Evolutionary conservation across 768 basidiomycete species (phyloP).

Genomic region (Mycena vitilis): DNA sequence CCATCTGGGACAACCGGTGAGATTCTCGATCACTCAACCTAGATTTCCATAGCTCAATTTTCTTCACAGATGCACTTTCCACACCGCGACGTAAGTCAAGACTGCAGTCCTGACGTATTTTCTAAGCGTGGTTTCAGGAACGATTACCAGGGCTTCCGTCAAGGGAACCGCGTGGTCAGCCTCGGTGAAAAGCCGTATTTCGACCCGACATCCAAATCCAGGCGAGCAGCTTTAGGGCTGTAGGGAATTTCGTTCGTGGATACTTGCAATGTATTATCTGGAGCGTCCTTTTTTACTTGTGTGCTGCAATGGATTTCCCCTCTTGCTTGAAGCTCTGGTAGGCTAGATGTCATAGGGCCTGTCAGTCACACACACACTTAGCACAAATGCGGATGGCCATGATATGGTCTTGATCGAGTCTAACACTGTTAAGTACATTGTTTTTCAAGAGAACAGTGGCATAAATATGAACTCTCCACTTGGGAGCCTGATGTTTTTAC

Average conservation of each 20-base stretch:
- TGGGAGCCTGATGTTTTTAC: too few species aligned
- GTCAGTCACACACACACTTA: too few species aligned
- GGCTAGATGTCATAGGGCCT: too few species aligned
- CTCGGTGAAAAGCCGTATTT: conserved; percentile 66
- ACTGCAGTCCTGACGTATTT: neutral
- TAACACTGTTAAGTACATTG: too few species aligned
- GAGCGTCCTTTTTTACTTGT: too few species aligned
- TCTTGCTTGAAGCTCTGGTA: too few species aligned
- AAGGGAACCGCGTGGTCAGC: conserved; percentile 65
- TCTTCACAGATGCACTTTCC: conserved; percentile 50
- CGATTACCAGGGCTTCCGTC: conserved; percentile 49
- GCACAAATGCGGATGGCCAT: too few species aligned
- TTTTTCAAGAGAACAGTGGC: too few species aligned
- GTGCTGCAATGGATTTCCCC: too few species aligned
- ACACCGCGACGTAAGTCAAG: conserved; percentile 55
- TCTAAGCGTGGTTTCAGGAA: conserved; percentile 38
- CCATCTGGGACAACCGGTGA: conserved; percentile 71
- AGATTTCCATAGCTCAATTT: neutral
- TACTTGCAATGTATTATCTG: too few species aligned
- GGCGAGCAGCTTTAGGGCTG: conserved; percentile 49
- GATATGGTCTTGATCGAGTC: too few species aligned
- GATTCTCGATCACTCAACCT: neutral
- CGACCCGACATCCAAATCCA: conserved; percentile 52
- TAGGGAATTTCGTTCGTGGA: conserved; percentile 3
- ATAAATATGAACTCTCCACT: too few species aligned